These are phyloP conservation scores for Eucalyptus sp. DNA, from an alignment of 345 rosid species.

Conservation along the genomic window DNA sequence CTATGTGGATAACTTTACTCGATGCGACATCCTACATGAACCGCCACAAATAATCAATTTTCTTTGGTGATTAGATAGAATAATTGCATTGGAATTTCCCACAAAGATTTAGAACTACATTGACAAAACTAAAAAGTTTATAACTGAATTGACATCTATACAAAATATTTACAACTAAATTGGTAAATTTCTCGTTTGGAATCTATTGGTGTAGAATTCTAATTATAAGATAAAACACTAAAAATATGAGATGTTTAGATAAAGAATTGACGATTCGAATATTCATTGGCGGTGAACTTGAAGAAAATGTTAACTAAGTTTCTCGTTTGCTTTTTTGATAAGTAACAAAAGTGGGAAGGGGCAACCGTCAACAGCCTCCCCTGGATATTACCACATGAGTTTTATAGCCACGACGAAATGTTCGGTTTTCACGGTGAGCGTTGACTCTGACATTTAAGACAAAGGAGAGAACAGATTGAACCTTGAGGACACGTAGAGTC, in stretches of 20 bases:
- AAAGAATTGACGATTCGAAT: not conserved
- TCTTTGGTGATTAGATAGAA: not conserved
- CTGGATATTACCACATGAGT: not conserved
- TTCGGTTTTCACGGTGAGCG: not conserved
- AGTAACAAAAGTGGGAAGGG: not conserved
- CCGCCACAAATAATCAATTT: not conserved
- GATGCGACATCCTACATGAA: accelerated
- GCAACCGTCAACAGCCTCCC: not conserved
- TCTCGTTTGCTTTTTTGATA: not conserved
- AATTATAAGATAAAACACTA: not conserved
- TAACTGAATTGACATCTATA: accelerated
- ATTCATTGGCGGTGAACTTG: not conserved
- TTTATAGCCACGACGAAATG: not conserved
- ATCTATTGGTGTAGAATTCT: not conserved
- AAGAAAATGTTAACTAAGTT: not conserved
- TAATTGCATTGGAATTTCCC: too few relatives aligned
- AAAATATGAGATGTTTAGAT: not conserved
- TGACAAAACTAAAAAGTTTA: too few relatives aligned
- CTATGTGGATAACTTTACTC: not conserved
- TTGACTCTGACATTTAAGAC: not conserved
- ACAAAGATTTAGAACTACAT: too few relatives aligned
- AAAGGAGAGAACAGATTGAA: not conserved
- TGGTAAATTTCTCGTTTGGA: not conserved
- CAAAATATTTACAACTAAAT: too few relatives aligned
- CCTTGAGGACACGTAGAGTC: not conserved